Evolutionary conservation across 768 basidiomycete species (phyloP).

Genomic region (Hypholoma sublateritium): DNA sequence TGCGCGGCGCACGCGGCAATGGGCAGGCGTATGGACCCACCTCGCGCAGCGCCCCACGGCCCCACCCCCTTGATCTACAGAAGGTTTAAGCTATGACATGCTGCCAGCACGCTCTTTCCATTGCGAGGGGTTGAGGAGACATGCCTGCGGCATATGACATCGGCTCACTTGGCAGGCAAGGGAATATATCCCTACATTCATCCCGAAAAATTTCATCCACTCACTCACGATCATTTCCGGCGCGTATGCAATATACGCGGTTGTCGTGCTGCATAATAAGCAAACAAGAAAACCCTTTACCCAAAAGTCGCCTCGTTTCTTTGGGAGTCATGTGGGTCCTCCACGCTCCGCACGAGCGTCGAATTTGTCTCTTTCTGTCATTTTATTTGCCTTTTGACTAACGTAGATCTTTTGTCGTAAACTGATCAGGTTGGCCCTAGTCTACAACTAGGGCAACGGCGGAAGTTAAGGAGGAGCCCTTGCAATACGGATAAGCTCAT

Average conservation of each 20-base stretch:
- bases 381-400: no score
- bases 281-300: neutral
- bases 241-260: constrained; percentile 32
- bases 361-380: no score
- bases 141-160: neutral
- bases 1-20: constrained; percentile 1
- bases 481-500: no score
- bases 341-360: no score
- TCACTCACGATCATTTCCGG: constrained; percentile 35
- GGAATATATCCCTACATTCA: neutral
- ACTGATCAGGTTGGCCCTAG: no score
- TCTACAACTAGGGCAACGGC: no score
- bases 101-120: neutral
- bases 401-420: no score
- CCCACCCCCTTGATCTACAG: no score
- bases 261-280: constrained; percentile 6
- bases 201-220: neutral
- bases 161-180: neutral
- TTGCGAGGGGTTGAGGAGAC: neutral
- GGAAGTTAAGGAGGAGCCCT: no score
- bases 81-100: neutral
- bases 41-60: no score
- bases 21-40: neutral
- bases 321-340: no score
- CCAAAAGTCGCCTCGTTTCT: no score